Base-by-base conservation (phyloP, 2,329 filamentous ascomycete genomes). In the Talaromyces albobiverticillius region DNA sequence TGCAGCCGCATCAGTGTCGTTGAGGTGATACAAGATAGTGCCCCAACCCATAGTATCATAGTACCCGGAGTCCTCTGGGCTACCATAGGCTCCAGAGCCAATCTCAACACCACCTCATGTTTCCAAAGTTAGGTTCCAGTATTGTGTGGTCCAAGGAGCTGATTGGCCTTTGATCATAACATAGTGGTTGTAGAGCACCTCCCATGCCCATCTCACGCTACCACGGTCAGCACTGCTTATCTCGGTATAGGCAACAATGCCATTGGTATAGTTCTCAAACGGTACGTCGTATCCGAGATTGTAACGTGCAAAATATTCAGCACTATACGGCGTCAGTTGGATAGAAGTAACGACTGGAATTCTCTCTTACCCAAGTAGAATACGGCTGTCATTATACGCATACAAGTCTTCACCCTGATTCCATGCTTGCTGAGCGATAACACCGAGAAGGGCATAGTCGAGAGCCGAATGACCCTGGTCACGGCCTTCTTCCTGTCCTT, bases 301-400 rank as follows among this genome's bases (percentile, higher is more conserved):
- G 42, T 63, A 63, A 1, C 60, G 59, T 34, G 59, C 60, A 23
- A 63, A 61, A 26, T 62, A 63, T 42, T 63, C 61, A 9, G 57
- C 54, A 3, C 61, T 63, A 31, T 13, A 16, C 6, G 13, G 9
- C 6, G 22, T 48, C 25, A 48, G 29, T 46, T 23, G 16, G 20
- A n/a, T n/a, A n/a, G n/a, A n/a, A n/a, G n/a, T n/a, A n/a, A n/a
- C n/a, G n/a, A n/a, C n/a, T n/a, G n/a, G n/a, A 20, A 48, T 31
- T 8, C 11, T 14, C 4, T 48, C 54, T 53, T 49, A 57, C 54
- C 51, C 50, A 18, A 29, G 34, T 11, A 54, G 51, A 49, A 57
- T 57, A 8, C 50, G 54, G 34, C 31, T 50, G 16, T 25, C 46
- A 23, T 46, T 56, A 42, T 56, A 56, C 14, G 48, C 23, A 53